phyloP scores from a whole-genome alignment of 1,284 basidiomycete genomes.

The Microstroma glucosiphilum region DNA sequence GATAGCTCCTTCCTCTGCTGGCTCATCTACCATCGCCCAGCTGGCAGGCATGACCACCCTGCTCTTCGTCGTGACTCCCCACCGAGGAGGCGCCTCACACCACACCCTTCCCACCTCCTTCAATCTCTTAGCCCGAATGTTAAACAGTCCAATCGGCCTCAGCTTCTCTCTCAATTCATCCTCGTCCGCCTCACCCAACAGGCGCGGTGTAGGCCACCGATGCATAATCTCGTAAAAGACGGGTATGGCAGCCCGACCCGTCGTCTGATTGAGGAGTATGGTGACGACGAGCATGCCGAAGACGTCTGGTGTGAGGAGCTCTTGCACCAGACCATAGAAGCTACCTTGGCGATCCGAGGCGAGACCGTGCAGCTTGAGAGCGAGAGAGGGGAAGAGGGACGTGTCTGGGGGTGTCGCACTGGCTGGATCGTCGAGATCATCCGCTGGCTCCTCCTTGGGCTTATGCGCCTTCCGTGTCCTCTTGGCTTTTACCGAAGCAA shows the following conservation, averaged over 20 bases:
- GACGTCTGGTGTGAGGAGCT: slow-evolving; percentile 23
- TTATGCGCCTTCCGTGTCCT: too few relatives aligned
- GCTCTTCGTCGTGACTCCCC: neutral
- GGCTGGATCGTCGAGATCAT: too few relatives aligned
- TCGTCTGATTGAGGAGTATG: slow-evolving; percentile 26
- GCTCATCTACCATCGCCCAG: neutral
- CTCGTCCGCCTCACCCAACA: slow-evolving; percentile 15
- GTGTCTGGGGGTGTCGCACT: neutral
- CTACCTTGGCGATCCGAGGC: slow-evolving; percentile 7
- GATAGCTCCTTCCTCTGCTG: slow-evolving; percentile 6
- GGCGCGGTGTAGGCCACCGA: slow-evolving; percentile 19
- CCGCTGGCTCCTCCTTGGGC: too few relatives aligned
- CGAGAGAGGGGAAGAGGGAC: slow-evolving; percentile 4
- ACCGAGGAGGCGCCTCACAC: slow-evolving; percentile 18
- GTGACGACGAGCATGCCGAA: slow-evolving; percentile 24
- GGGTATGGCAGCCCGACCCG: slow-evolving; percentile 21
- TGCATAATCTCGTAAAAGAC: slow-evolving; percentile 21
- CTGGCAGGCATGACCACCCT: neutral
- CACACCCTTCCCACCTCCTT: slow-evolving; percentile 18
- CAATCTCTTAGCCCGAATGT: slow-evolving; percentile 18
- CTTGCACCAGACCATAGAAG: slow-evolving; percentile 27
- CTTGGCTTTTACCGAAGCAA: too few relatives aligned
- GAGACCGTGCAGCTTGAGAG: slow-evolving; percentile 2
- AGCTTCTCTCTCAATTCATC: slow-evolving; percentile 18
- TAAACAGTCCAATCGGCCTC: slow-evolving; percentile 22